Evolutionary conservation across 1,284 basidiomycete genomes (phyloP).

Genomic region (Calocybe gambosa): DNA sequence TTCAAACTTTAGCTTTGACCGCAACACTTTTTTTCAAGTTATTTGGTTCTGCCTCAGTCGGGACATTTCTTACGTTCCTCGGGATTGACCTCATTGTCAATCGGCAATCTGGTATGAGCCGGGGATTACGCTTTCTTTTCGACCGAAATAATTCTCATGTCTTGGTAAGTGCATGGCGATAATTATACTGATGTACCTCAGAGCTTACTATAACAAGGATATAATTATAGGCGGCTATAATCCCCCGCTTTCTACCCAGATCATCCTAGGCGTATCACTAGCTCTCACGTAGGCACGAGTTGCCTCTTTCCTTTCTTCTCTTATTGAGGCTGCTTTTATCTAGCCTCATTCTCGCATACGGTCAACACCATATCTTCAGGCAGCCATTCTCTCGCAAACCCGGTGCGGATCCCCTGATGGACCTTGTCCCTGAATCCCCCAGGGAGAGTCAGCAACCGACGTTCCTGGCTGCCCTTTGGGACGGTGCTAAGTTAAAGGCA

Average conservation of each 20-base stretch:
- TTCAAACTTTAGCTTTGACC: neutral
- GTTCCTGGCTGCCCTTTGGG: slow-evolving; percentile 10
- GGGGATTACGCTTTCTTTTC: slow-evolving; percentile 55
- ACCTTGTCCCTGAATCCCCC: slow-evolving; percentile 3
- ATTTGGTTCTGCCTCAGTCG: slow-evolving; percentile 46
- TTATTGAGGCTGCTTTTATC: neutral
- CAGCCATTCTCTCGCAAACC: slow-evolving; percentile 27
- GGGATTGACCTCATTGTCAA: slow-evolving; percentile 52
- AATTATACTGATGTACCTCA: neutral
- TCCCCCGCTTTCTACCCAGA: slow-evolving; percentile 37
- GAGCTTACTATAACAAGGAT: slow-evolving; percentile 28
- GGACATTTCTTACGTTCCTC: slow-evolving; percentile 52
- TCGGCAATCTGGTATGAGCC: slow-evolving; percentile 54
- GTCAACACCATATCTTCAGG: slow-evolving; percentile 36
- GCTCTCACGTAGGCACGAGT: slow-evolving; percentile 31
- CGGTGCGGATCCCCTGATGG: slow-evolving; percentile 7
- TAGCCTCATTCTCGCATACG: slow-evolving; percentile 33
- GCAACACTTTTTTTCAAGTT: slow-evolving; percentile 14
- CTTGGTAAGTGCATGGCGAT: slow-evolving; percentile 33
- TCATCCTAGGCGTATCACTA: slow-evolving; percentile 42
- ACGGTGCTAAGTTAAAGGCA: slow-evolving; percentile 7
- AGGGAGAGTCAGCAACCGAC: slow-evolving; percentile 4
- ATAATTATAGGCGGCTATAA: slow-evolving; percentile 39
- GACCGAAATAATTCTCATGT: slow-evolving; percentile 55
- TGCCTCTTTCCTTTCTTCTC: slow-evolving; percentile 1